Evolutionary conservation across 75 land plant species (phyloP).

Genomic region (Larix kaempferi): DNA sequence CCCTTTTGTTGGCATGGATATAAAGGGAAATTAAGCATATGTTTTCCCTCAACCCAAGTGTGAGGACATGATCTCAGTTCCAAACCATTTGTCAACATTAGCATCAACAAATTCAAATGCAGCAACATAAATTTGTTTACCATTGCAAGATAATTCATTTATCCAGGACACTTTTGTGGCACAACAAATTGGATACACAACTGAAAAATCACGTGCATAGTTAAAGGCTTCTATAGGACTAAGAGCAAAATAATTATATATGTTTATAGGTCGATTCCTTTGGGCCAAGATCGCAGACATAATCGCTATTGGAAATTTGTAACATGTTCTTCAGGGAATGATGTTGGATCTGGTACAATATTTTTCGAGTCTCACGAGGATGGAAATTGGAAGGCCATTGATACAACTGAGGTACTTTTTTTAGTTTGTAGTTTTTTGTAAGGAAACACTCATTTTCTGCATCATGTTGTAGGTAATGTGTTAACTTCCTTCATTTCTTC

Average conservation of each 20-base stretch:
- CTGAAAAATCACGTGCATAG: constrained; percentile 83
- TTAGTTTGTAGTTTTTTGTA: no score
- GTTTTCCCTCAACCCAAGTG: constrained; percentile 14
- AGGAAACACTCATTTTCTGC: no score
- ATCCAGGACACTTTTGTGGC: constrained; percentile 21
- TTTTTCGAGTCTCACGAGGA: constrained; percentile 80
- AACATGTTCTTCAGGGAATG: constrained; percentile 74
- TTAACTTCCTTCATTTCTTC: no score
- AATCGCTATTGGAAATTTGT: constrained; percentile 97
- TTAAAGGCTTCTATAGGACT: constrained; percentile 74
- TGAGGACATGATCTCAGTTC: constrained; percentile 14
- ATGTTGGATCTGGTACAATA: constrained; percentile 90
- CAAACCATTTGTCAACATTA: constrained; percentile 10
- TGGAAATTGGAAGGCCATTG: constrained; percentile 90
- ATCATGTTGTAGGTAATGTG: no score
- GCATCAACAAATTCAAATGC: background rate
- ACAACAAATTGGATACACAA: background rate
- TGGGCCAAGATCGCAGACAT: constrained; percentile 89
- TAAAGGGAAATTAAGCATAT: constrained; percentile 15
- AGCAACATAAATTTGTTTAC: constrained; percentile 11
- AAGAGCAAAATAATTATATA: constrained; percentile 85
- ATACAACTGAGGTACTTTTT: constrained; percentile 72
- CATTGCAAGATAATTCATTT: constrained; percentile 12
- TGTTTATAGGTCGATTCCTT: constrained; percentile 85
- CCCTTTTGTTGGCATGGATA: constrained; percentile 18